Evolutionary conservation across 805 yeast genomes (phyloP).

Genomic region (Wickerhamomyces mucosus): DNA sequence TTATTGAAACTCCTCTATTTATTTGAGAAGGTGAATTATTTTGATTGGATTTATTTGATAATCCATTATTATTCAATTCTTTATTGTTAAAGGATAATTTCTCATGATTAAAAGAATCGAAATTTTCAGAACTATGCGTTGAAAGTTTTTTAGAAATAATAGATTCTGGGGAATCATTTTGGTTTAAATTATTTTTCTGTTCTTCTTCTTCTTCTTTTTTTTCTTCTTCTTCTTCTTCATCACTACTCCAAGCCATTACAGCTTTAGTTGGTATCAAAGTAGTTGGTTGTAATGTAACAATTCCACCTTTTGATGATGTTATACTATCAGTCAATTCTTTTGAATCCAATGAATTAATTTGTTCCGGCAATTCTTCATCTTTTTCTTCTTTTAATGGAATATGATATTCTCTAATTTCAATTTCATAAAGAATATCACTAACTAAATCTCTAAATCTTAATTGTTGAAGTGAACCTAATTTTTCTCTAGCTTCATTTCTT

Average conservation of each 20-base stretch:
- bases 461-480: conserved; percentile 75
- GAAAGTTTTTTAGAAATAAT: neutral
- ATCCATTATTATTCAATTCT: too few species aligned
- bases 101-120: neutral
- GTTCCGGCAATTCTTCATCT: conserved; percentile 1
- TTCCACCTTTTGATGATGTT: conserved; percentile 12
- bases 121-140: conserved; percentile 1
- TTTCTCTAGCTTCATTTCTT: conserved; percentile 91
- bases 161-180: conserved; percentile 1
- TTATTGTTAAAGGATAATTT: too few species aligned
- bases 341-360: too few species aligned
- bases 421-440: conserved; percentile 80
- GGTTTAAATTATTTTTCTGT: too few species aligned
- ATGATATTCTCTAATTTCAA: conserved; percentile 64
- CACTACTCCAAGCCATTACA: conserved; percentile 80
- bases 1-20: conserved; percentile 18
- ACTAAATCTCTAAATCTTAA: conserved; percentile 82
- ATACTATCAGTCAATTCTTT: conserved; percentile 5
- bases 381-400: conserved; percentile 1
- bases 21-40: conserved; percentile 7
- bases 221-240: conserved; percentile 62
- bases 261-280: conserved; percentile 82
- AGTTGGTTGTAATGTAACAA: conserved; percentile 44
- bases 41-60: conserved; percentile 2
- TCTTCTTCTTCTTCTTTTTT: too few species aligned